Evolutionary conservation across 148 eudicot species (phyloP).

Genomic region (Rhododendron ferrugineum): DNA sequence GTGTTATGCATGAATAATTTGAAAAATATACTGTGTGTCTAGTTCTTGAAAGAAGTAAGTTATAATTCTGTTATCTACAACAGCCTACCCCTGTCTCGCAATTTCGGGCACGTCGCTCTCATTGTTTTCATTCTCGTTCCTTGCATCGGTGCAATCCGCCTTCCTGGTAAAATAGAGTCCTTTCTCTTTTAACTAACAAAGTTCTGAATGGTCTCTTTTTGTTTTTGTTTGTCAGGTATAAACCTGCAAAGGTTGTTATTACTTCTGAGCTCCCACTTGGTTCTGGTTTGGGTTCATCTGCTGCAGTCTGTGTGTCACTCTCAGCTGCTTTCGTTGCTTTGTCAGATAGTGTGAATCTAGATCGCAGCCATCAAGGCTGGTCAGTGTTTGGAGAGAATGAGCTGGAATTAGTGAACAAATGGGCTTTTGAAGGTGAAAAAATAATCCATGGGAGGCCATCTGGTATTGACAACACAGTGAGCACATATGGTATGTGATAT

Average conservation of each 20-base stretch:
- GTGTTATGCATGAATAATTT: not conserved
- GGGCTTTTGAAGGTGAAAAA: slow-evolving; percentile 98
- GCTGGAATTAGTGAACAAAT: slow-evolving; percentile 72
- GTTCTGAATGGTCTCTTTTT: slow-evolving; percentile 20
- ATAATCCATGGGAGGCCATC: slow-evolving; percentile 97
- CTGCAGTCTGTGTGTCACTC: slow-evolving; percentile 82
- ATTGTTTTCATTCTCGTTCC: not conserved
- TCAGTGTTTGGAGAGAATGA: slow-evolving; percentile 47
- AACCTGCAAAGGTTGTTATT: slow-evolving; percentile 67
- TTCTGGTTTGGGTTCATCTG: slow-evolving; percentile 95
- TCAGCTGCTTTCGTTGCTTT: slow-evolving; percentile 78
- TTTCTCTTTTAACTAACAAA: not conserved
- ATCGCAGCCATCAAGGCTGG: slow-evolving; percentile 61
- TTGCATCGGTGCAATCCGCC: not conserved
- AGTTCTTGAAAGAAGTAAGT: not conserved
- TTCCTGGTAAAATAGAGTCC: not conserved
- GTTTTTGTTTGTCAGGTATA: slow-evolving; percentile 38
- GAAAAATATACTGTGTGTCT: not conserved
- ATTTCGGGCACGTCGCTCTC: not conserved
- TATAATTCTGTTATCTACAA: not conserved
- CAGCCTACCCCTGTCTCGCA: not conserved
- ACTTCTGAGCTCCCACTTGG: slow-evolving; percentile 89
- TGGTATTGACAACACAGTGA: slow-evolving; percentile 94
- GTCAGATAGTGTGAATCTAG: slow-evolving; percentile 48
- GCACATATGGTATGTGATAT: slow-evolving; percentile 76